phyloP scores from a whole-genome alignment of 1,284 basidiomycete genomes.

The Hemileia vastatrix region DNA sequence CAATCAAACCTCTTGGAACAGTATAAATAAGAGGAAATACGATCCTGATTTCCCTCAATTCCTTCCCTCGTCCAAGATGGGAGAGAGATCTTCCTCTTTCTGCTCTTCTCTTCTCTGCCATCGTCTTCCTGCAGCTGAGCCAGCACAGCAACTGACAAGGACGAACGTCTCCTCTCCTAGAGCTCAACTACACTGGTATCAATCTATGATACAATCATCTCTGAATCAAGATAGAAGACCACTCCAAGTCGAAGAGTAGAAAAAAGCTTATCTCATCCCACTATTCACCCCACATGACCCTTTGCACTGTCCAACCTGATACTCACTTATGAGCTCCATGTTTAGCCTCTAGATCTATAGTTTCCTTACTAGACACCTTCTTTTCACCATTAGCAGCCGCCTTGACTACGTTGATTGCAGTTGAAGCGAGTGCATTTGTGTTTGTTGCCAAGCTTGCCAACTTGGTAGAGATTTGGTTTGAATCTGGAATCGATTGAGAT shows the following conservation, averaged over 20 bases:
- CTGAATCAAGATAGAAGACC: background rate
- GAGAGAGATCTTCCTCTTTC: too few relatives aligned
- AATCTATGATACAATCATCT: too few relatives aligned
- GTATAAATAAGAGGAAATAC: slow-evolving; percentile 28
- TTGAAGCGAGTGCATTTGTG: too few relatives aligned
- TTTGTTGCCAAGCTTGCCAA: too few relatives aligned
- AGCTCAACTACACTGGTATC: too few relatives aligned
- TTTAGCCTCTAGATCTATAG: slow-evolving; percentile 72
- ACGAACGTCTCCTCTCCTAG: too few relatives aligned
- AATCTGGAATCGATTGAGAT: too few relatives aligned
- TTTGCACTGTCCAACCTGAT: background rate
- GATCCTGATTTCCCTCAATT: slow-evolving; percentile 38
- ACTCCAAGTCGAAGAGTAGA: background rate
- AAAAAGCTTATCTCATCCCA: too few relatives aligned
- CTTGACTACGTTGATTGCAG: background rate
- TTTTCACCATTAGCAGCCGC: background rate
- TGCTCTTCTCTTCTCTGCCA: too few relatives aligned
- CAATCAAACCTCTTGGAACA: background rate
- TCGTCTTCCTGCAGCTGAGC: too few relatives aligned
- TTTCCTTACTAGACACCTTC: slow-evolving; percentile 52
- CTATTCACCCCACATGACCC: background rate
- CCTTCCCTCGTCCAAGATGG: background rate
- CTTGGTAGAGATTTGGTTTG: too few relatives aligned
- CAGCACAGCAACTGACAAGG: too few relatives aligned
- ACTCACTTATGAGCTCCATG: slow-evolving; percentile 74